A percentile compares a stretch with the other conserved stretches of the same genome.
These are phyloP conservation scores for Solanum paucissectum DNA, from an alignment of 257 asterid genomes.

Conservation along the genomic window DNA sequence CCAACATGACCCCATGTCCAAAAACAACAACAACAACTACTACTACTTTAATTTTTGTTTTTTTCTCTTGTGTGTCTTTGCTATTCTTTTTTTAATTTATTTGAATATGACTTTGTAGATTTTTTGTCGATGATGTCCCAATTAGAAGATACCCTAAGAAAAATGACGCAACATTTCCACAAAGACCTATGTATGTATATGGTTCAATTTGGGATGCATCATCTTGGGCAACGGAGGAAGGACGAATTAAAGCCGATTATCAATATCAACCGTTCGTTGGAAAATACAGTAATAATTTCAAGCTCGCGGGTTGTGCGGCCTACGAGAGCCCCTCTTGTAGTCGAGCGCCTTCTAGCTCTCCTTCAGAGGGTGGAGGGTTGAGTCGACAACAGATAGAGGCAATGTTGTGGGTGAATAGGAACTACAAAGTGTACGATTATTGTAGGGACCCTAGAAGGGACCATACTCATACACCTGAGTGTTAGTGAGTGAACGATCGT, in stretches of 20 bases:
- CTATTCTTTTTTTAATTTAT: not conserved
- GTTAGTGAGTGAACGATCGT: constrained; percentile 18
- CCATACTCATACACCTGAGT: constrained; percentile 66
- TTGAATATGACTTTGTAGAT: constrained; percentile 28
- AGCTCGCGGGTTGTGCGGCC: constrained; percentile 40
- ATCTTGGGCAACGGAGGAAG: constrained; percentile 87
- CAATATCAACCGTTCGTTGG: constrained; percentile 65
- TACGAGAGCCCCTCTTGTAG: constrained; percentile 27
- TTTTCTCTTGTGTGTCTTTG: not conserved
- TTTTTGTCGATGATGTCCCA: constrained; percentile 80
- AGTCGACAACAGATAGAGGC: constrained; percentile 56
- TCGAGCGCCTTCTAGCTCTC: constrained; percentile 33
- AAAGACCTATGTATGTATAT: constrained; percentile 60
- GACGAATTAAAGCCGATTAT: constrained; percentile 64
- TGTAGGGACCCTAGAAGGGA: constrained; percentile 49
- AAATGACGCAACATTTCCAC: constrained; percentile 65
- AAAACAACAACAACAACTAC: not conserved
- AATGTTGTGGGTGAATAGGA: constrained; percentile 56
- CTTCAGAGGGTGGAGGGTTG: constrained; percentile 37
- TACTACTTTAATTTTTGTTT: not conserved
- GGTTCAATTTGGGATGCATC: constrained; percentile 96
- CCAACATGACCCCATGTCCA: not conserved
- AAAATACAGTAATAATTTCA: constrained; percentile 43
- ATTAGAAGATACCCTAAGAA: constrained; percentile 63
- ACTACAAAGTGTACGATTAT: constrained; percentile 56